phyloP scores from a whole-genome alignment of 352 stramenopile genomes.

The Pythium monospermum region DNA sequence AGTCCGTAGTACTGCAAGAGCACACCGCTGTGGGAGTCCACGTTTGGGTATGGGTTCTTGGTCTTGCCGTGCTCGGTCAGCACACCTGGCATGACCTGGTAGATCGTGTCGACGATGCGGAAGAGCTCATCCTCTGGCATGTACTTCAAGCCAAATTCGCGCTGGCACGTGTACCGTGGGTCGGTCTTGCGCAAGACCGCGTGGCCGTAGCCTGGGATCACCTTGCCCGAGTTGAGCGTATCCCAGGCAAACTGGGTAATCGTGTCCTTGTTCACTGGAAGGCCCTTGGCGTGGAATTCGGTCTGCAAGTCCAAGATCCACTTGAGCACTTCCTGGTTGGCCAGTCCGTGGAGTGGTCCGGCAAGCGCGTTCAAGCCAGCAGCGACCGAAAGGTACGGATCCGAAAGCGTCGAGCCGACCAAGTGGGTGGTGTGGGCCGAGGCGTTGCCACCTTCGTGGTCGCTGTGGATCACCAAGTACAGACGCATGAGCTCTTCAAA shows the following conservation, averaged over 20 bases:
- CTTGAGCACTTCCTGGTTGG: conserved; percentile 98
- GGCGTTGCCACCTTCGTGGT: conserved; percentile 99
- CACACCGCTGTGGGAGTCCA: conserved; percentile 98
- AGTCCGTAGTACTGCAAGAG: conserved; percentile 99
- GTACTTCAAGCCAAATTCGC: conserved; percentile 99
- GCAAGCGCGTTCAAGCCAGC: conserved; percentile 97
- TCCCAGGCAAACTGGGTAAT: conserved; percentile 99
- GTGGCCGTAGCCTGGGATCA: conserved; percentile 98
- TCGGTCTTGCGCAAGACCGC: conserved; percentile 98
- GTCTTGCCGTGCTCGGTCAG: conserved; percentile 99
- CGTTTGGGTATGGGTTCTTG: conserved; percentile 99
- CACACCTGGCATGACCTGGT: conserved; percentile 98
- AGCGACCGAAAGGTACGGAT: conserved; percentile 97
- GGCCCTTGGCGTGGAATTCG: conserved; percentile 95
- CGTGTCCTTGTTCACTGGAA: conserved; percentile 96
- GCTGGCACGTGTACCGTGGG: conserved; percentile 98
- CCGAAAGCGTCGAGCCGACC: conserved; percentile 95
- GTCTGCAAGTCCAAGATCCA: conserved; percentile 94
- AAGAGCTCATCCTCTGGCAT: conserved; percentile 99
- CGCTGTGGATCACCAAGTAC: conserved; percentile 99
- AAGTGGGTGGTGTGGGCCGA: conserved; percentile 98
- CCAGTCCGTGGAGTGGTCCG: conserved; percentile 96
- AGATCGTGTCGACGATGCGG: conserved; percentile 99
- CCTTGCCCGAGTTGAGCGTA: conserved; percentile 98
- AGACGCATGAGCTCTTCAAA: conserved; percentile 99